Conservation (phyloP, 129 eudicot species). For the Gnaphalium uliginosum region DNA sequence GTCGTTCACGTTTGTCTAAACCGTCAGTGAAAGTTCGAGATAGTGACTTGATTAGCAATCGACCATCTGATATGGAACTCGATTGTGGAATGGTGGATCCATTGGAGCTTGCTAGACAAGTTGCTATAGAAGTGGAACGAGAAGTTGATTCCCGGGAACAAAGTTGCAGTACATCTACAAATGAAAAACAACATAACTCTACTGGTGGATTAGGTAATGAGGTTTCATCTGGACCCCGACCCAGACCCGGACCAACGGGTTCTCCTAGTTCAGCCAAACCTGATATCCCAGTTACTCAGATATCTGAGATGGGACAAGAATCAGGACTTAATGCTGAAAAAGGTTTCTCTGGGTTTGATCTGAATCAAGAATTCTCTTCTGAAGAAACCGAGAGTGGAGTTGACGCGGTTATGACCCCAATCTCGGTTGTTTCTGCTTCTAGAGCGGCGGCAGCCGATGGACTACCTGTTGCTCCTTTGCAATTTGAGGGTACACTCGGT, state of each 20-base stretch:
- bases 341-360: conserved; percentile 59
- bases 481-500: conserved; percentile 74
- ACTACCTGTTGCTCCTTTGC: conserved; percentile 59
- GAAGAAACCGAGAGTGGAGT: conserved; percentile 40
- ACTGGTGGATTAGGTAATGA: conserved; percentile 36
- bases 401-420: conserved; percentile 38
- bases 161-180: conserved; percentile 61
- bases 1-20: conserved; percentile 32
- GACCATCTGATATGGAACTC: conserved; percentile 54
- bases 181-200: conserved; percentile 31
- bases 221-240: conserved; percentile 23
- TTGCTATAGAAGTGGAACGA: conserved; percentile 80
- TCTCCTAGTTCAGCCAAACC: conserved; percentile 40
- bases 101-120: conserved; percentile 76
- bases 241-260: conserved; percentile 24
- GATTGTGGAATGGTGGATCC: conserved; percentile 77
- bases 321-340: conserved; percentile 38
- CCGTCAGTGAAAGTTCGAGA: conserved; percentile 20
- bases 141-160: conserved; percentile 65
- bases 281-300: conserved; percentile 38
- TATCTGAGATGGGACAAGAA: conserved; percentile 48
- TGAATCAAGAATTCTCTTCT: conserved; percentile 57
- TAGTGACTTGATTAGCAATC: conserved; percentile 40
- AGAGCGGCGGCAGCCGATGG: conserved; percentile 64
- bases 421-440: conserved; percentile 80